phyloP scores from a whole-genome alignment of 2,329 filamentous ascomycete species.

The Penicillium oxalicum region DNA sequence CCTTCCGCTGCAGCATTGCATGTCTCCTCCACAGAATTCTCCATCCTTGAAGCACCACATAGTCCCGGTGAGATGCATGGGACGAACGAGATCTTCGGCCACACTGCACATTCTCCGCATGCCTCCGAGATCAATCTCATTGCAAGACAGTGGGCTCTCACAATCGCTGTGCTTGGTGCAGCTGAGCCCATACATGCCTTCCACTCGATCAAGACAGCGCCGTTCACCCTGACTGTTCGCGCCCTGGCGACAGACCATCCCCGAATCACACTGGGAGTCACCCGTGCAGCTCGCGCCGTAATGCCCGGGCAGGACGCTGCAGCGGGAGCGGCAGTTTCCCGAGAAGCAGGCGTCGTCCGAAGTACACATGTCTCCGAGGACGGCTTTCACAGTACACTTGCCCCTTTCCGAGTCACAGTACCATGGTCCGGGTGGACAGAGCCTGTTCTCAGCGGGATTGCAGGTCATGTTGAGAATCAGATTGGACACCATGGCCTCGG shows the following conservation, averaged over 20 bases:
- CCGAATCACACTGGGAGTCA: neutral
- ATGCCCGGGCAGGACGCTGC: neutral
- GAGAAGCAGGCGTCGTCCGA: neutral
- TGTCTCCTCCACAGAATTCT: neutral
- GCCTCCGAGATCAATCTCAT: neutral
- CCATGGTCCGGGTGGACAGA: neutral
- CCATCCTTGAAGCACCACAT: neutral
- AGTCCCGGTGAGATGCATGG: neutral
- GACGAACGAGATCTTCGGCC: neutral
- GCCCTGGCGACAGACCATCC: neutral
- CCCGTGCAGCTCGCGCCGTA: neutral
- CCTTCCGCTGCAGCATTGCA: neutral
- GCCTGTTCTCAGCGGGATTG: neutral
- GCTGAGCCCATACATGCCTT: neutral
- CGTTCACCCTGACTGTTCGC: neutral
- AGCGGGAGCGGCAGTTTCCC: neutral
- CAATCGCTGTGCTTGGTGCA: slow-evolving; percentile 1
- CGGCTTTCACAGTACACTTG: neutral
- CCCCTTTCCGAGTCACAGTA: neutral
- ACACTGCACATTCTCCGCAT: neutral
- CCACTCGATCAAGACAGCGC: neutral
- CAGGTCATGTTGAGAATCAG: neutral
- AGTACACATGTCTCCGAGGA: neutral
- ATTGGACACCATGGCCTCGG: neutral
- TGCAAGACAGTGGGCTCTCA: neutral